Conservation (phyloP, 495 filamentous ascomycete species). For the Aspergillus diversus region DNA sequence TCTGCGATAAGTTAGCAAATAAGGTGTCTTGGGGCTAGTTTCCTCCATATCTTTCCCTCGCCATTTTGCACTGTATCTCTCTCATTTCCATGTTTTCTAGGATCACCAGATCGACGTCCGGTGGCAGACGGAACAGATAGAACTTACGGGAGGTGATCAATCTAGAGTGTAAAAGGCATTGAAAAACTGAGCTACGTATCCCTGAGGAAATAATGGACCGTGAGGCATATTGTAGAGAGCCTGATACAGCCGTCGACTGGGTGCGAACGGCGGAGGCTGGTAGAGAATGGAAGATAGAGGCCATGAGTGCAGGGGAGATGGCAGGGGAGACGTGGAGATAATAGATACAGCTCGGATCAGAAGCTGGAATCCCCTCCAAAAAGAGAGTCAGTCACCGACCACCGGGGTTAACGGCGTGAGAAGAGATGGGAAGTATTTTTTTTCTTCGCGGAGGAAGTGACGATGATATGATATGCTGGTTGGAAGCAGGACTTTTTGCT, state of each 20-base stretch:
- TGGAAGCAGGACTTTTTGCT: slow-evolving; percentile 32
- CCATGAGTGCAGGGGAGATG: slow-evolving; percentile 31
- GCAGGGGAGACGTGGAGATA: slow-evolving; percentile 3
- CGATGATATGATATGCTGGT: slow-evolving; percentile 21
- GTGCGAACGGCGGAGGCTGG: slow-evolving; percentile 43
- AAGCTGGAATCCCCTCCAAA: not conserved
- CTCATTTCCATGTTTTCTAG: slow-evolving; percentile 3
- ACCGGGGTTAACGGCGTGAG: slow-evolving; percentile 5
- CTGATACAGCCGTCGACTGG: slow-evolving; percentile 35
- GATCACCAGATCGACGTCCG: slow-evolving; percentile 8
- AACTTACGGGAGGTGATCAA: slow-evolving; percentile 39
- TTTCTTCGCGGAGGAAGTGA: slow-evolving; percentile 15
- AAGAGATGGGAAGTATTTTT: slow-evolving; percentile 9
- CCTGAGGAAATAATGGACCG: slow-evolving; percentile 39
- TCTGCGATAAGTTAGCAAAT: slow-evolving; percentile 26
- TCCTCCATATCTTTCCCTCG: slow-evolving; percentile 8
- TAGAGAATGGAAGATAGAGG: slow-evolving; percentile 39
- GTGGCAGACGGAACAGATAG: slow-evolving; percentile 19
- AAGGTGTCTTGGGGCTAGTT: not conserved
- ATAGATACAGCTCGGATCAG: not conserved
- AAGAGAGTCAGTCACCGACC: slow-evolving; percentile 6
- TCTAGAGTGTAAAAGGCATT: slow-evolving; percentile 36
- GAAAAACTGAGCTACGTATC: slow-evolving; percentile 40
- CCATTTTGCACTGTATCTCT: slow-evolving; percentile 1
- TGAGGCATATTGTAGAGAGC: slow-evolving; percentile 28